A percentile compares a stretch with the other conserved stretches of the same genome.
Conservation (phyloP, 352 stramenopile species). For the Phytophthora rubi region DNA sequence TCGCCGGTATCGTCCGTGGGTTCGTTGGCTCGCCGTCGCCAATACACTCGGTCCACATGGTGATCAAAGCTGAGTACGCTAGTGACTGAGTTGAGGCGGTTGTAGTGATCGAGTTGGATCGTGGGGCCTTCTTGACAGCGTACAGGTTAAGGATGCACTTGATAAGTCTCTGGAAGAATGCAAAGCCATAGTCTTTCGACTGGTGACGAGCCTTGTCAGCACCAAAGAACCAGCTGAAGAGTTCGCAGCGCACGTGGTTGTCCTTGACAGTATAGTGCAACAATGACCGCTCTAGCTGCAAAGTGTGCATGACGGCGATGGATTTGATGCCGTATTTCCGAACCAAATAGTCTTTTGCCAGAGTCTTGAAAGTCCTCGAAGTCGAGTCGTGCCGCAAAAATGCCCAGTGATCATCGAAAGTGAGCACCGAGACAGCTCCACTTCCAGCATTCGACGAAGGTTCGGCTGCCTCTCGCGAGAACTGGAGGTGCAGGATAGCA, state of each 20-base stretch:
- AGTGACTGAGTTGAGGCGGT: constrained; percentile 22
- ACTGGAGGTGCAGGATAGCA: constrained; percentile 67
- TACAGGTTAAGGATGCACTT: constrained; percentile 52
- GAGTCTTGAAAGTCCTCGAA: constrained; percentile 54
- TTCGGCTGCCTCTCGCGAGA: constrained; percentile 54
- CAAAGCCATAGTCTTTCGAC: constrained; percentile 64
- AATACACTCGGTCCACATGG: constrained; percentile 67
- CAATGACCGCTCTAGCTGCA: constrained; percentile 77
- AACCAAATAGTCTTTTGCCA: constrained; percentile 65
- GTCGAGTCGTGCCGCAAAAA: constrained; percentile 38
- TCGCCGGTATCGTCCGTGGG: constrained; percentile 24
- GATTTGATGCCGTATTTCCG: constrained; percentile 83
- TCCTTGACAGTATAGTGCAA: constrained; percentile 53
- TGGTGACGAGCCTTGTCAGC: constrained; percentile 47
- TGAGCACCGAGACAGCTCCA: constrained; percentile 27
- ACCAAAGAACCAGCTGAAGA: constrained; percentile 76
- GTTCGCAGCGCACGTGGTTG: constrained; percentile 59
- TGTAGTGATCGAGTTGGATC: constrained; percentile 21
- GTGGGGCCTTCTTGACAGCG: constrained; percentile 36
- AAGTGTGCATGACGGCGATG: constrained; percentile 69
- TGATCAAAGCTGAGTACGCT: constrained; percentile 51
- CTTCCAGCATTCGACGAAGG: background rate
- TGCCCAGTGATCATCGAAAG: constrained; percentile 42
- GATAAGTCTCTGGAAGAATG: constrained; percentile 63
- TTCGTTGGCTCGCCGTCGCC: constrained; percentile 57